A percentile compares a stretch with the other conserved stretches of the same genome.
These are phyloP conservation scores for Cydonia oblonga DNA, from an alignment of 331 rosid genomes.

Conservation along the genomic window DNA sequence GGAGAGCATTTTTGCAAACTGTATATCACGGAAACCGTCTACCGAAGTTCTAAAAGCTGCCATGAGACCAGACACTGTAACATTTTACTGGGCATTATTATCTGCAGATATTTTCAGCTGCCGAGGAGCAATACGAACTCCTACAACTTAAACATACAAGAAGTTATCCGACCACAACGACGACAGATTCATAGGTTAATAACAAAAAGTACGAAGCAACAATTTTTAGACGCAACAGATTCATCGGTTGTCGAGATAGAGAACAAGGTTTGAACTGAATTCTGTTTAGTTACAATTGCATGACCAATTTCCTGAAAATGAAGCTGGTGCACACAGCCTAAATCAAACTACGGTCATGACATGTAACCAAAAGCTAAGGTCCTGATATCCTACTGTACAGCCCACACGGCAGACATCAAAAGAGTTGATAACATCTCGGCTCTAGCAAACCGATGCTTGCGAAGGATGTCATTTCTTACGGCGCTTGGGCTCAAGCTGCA, in stretches of 20 bases:
- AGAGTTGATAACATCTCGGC: slow-evolving; percentile 1
- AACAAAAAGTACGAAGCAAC: neutral
- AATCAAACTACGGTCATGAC: slow-evolving; percentile 27
- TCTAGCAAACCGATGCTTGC: neutral
- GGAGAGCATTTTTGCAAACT: neutral
- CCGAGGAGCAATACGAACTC: neutral
- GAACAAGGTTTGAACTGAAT: neutral
- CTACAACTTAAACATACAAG: neutral
- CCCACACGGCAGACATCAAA: slow-evolving; percentile 26
- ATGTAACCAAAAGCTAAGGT: neutral
- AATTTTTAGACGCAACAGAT: neutral
- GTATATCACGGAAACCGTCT: neutral
- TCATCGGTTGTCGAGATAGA: neutral
- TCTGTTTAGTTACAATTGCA: neutral
- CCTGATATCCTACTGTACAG: slow-evolving; percentile 32
- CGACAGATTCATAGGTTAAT: neutral
- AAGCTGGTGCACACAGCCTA: slow-evolving; percentile 19
- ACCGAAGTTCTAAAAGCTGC: neutral
- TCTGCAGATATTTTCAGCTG: neutral
- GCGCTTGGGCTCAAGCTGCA: slow-evolving; percentile 63
- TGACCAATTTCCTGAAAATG: slow-evolving; percentile 17
- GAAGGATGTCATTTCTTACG: slow-evolving; percentile 34
- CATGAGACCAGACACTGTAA: neutral
- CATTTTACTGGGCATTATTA: neutral
- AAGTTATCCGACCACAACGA: neutral